A percentile compares a stretch with the other conserved stretches of the same genome.
Evolutionary conservation across 2,329 filamentous ascomycete species (phyloP).

Genomic region (Colletotrichum sp.): DNA sequence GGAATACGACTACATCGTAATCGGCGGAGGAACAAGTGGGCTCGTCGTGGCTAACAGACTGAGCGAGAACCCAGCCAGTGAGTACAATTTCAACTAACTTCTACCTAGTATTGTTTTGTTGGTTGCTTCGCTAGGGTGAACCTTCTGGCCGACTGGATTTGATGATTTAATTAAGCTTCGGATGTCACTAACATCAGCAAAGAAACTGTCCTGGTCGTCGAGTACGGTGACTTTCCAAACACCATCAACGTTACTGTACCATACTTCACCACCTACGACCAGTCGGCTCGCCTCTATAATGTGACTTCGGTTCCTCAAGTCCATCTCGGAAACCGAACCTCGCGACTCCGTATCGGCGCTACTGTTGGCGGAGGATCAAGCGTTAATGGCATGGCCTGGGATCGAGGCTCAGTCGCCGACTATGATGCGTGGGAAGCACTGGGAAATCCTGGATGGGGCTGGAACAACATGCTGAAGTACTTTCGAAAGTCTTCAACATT

Average conservation of each 20-base stretch:
- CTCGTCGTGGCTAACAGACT: constrained; percentile 40
- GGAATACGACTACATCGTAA: constrained; percentile 35
- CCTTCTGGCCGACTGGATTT: neutral
- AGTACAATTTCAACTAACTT: neutral
- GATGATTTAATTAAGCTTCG: neutral
- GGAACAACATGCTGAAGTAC: constrained; percentile 34
- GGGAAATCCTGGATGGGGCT: constrained; percentile 42
- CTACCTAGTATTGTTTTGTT: neutral
- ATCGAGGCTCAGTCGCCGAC: constrained; percentile 28
- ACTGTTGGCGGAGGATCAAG: constrained; percentile 33
- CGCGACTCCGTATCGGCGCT: constrained; percentile 26
- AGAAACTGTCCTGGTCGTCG: constrained; percentile 30
- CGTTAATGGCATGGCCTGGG: constrained; percentile 35
- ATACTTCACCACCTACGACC: constrained; percentile 21
- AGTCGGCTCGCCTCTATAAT: constrained; percentile 9
- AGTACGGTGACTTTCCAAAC: constrained; percentile 32
- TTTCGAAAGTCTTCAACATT: constrained; percentile 31
- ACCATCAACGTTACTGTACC: constrained; percentile 27
- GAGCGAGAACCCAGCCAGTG: constrained; percentile 33
- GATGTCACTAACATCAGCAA: neutral
- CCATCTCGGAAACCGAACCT: constrained; percentile 24
- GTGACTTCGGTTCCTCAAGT: constrained; percentile 29
- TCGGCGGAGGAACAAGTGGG: constrained; percentile 39
- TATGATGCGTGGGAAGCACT: constrained; percentile 41
- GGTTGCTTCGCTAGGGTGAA: neutral